Conservation (phyloP, 768 basidiomycete species). For the Psilocybe tampanensis region DNA sequence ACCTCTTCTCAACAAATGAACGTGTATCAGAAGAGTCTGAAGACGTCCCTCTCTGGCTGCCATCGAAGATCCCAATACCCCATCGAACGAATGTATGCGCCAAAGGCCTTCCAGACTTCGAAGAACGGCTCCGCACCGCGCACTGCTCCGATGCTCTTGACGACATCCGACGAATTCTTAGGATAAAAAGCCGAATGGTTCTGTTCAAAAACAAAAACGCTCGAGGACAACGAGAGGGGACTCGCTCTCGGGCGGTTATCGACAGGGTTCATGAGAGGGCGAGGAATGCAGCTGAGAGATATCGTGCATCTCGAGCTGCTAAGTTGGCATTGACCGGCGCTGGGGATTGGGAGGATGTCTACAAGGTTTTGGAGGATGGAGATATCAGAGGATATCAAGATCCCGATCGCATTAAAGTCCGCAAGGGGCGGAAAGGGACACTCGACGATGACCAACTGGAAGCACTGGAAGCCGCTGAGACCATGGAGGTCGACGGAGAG, state of each 20-base stretch:
- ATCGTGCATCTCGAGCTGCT: constrained; percentile 8
- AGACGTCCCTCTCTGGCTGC: constrained; percentile 8
- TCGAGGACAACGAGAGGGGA: constrained; percentile 4
- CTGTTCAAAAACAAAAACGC: constrained; percentile 9
- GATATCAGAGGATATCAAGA: constrained; percentile 19
- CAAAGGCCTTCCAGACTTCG: neutral
- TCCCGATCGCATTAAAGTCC: neutral
- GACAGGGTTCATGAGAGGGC: constrained; percentile 10
- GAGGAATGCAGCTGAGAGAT: neutral
- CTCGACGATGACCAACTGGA: constrained; percentile 18
- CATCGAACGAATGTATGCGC: neutral
- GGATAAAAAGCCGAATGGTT: constrained; percentile 11
- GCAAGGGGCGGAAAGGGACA: constrained; percentile 15
- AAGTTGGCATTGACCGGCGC: constrained; percentile 10
- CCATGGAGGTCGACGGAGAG: too few relatives aligned
- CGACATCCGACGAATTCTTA: neutral
- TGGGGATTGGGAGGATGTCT: constrained; percentile 14
- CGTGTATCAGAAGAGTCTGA: neutral
- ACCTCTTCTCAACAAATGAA: too few relatives aligned
- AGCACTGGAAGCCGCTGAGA: neutral
- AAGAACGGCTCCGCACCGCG: constrained; percentile 4
- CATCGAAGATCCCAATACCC: constrained; percentile 1
- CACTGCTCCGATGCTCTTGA: constrained; percentile 11
- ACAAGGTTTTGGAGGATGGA: constrained; percentile 3
- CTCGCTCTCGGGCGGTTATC: constrained; percentile 2